Evolutionary conservation across 805 yeast species (phyloP), one percentile per base, ranked within the genome.

Genomic region (Metschnikowia bowlesiae): DNA sequence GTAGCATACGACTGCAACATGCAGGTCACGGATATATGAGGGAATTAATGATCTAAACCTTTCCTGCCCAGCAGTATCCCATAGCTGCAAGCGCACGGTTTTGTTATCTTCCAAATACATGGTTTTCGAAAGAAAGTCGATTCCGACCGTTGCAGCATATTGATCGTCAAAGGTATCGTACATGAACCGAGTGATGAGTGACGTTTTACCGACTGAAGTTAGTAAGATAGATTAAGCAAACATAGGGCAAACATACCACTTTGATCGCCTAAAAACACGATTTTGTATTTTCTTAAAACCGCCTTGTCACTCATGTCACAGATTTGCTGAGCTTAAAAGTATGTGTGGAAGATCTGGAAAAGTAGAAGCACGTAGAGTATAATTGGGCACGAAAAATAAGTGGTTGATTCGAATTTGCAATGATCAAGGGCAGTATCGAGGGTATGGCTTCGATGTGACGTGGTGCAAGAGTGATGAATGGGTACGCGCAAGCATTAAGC

Each of bases 41-140:
- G 99, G 99, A 50, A 94, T 92, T 65, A 94, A 79, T 14, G 96
- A 87, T 63, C 98, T 78, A 74, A 94, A 94, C 60, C 99, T 74
- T 68, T 94, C 99, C 70, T 92, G 99, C 35, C 99, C 99, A 7
- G 98, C 98, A 39, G 99, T 92, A 65, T 92, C 99, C 99, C 99
- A 94, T 51, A 94, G 73, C 71, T 94, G 99, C 55, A 94, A 77
- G 61, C 99, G 79, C 38, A 94, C 88, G 3, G 99, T 94, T 58
- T 92, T 71, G 55, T 72, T 90, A 68, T 94, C 98, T 58, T 95
- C 97, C 45, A 94, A 74, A 67, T 94, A 94, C 68, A 64, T 64
- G n/a, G 62, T 63, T 63, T 88, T 92, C 37, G 96, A 87, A 57
- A 94, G 79, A 64, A 94, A 94, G 66, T 94, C 98, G 54, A 94